These are phyloP conservation scores for Colletotrichum sublineola DNA, from an alignment of 2,329 filamentous ascomycete species.

Conservation along the genomic window DNA sequence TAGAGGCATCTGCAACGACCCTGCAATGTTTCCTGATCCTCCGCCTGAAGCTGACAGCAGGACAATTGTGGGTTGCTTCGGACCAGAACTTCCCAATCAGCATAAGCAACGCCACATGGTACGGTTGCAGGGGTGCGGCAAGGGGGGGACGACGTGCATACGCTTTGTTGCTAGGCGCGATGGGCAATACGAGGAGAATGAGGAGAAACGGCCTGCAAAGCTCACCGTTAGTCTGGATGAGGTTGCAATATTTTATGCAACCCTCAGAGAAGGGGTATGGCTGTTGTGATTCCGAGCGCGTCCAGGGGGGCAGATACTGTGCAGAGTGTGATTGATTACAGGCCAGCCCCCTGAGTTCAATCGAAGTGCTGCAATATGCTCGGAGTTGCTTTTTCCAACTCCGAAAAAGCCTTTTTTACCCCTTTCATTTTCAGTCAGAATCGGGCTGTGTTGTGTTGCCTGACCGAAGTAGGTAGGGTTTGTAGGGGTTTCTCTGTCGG, in stretches of 20 bases:
- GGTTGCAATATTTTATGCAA: slow-evolving; percentile 23
- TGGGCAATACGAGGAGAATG: slow-evolving; percentile 28
- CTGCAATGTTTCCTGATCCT: slow-evolving; percentile 7
- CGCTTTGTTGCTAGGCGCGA: slow-evolving; percentile 32
- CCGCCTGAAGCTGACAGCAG: slow-evolving; percentile 21
- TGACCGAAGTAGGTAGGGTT: background rate
- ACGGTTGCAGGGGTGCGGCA: slow-evolving; percentile 15
- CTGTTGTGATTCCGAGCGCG: background rate
- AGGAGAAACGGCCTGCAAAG: background rate
- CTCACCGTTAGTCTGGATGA: slow-evolving; percentile 1
- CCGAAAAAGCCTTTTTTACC: no score
- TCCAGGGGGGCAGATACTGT: background rate
- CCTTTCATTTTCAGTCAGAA: background rate
- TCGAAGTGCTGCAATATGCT: background rate
- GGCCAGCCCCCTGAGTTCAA: background rate
- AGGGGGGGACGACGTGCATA: slow-evolving; percentile 28
- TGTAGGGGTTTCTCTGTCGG: no score
- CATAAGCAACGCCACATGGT: slow-evolving; percentile 12
- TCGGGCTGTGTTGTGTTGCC: background rate
- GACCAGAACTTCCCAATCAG: slow-evolving; percentile 18
- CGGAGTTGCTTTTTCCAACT: background rate
- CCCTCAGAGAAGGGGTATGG: background rate
- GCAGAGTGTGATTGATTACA: background rate
- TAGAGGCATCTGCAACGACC: background rate
- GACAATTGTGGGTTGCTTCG: slow-evolving; percentile 31